These are phyloP conservation scores for Coemansia sp. DNA, from an alignment of 192 early-diverging fungal species.

Conservation along the genomic window DNA sequence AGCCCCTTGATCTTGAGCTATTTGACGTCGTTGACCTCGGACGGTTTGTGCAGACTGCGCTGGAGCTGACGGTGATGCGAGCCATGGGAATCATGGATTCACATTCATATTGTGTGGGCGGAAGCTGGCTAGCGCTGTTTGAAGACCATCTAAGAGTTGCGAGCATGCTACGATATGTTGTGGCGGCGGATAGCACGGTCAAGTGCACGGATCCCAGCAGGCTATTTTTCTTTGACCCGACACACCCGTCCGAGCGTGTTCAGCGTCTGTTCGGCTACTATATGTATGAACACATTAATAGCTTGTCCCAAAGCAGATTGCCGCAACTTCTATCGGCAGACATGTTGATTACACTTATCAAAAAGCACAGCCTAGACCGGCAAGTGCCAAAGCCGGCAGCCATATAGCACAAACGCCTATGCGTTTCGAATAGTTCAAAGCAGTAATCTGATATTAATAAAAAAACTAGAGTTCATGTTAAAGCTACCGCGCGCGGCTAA, in stretches of 20 bases:
- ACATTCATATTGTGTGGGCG: constrained; percentile 16
- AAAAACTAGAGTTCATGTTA: no score
- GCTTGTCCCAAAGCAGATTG: not conserved
- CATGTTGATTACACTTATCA: constrained; percentile 12
- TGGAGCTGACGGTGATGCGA: not conserved
- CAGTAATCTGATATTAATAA: no score
- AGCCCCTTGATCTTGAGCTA: not conserved
- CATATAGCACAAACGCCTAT: no score
- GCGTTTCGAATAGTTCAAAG: no score
- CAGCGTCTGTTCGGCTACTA: constrained; percentile 40
- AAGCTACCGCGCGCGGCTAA: no score
- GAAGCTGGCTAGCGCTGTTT: constrained; percentile 30
- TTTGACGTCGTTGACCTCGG: constrained; percentile 27
- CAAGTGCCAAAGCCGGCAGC: constrained; percentile 2
- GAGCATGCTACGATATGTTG: constrained; percentile 9
- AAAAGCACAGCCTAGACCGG: constrained; percentile 8
- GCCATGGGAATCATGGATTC: constrained; percentile 20
- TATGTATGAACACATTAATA: constrained; percentile 1
- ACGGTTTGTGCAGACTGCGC: constrained; percentile 10
- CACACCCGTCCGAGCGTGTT: constrained; percentile 34
- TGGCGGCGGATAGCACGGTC: not conserved
- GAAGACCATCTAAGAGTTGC: constrained; percentile 9
- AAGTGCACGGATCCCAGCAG: constrained; percentile 13
- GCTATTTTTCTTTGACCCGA: constrained; percentile 31
- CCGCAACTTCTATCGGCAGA: not conserved